Conservation (phyloP, 192 early-diverging fungal species). For the Rhizophagus prolifer region DNA sequence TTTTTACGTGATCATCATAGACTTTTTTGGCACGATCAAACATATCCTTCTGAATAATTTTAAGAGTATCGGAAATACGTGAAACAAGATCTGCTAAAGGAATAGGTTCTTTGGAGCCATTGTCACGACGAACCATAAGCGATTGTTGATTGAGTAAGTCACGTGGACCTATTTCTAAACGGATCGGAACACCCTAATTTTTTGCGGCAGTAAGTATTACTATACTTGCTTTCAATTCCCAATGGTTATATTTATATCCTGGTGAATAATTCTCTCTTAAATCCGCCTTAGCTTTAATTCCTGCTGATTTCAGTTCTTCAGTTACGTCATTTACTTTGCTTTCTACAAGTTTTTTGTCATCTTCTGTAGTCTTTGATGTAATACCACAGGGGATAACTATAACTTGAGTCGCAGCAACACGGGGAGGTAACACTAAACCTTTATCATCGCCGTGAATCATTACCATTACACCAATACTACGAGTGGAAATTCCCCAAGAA, state of each 20-base stretch:
- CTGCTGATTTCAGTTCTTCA: slow-evolving; percentile 63
- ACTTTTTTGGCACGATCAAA: slow-evolving; percentile 77
- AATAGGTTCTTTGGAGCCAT: slow-evolving; percentile 59
- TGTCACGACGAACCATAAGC: slow-evolving; percentile 83
- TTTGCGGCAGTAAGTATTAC: not conserved
- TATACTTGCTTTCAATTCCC: slow-evolving; percentile 76
- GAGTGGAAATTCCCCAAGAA: slow-evolving; percentile 98
- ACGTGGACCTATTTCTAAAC: slow-evolving; percentile 95
- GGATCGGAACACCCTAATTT: slow-evolving; percentile 88
- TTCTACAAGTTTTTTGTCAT: slow-evolving; percentile 64
- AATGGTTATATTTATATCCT: slow-evolving; percentile 99
- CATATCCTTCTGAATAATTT: slow-evolving; percentile 88
- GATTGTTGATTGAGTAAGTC: slow-evolving; percentile 83
- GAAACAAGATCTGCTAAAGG: slow-evolving; percentile 59
- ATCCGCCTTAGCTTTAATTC: slow-evolving; percentile 80
- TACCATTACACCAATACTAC: slow-evolving; percentile 98
- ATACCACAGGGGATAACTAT: slow-evolving; percentile 93
- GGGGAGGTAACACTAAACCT: slow-evolving; percentile 95
- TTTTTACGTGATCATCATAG: slow-evolving; percentile 72
- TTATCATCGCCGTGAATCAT: slow-evolving; percentile 99
- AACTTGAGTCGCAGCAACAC: slow-evolving; percentile 85
- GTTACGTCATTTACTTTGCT: slow-evolving; percentile 72
- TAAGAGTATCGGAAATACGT: slow-evolving; percentile 61
- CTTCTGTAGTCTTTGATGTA: slow-evolving; percentile 81
- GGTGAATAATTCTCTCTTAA: slow-evolving; percentile 83